These are phyloP conservation scores for Solanum stenotomum DNA, from an alignment of 257 asterid genomes.

Conservation along the genomic window DNA sequence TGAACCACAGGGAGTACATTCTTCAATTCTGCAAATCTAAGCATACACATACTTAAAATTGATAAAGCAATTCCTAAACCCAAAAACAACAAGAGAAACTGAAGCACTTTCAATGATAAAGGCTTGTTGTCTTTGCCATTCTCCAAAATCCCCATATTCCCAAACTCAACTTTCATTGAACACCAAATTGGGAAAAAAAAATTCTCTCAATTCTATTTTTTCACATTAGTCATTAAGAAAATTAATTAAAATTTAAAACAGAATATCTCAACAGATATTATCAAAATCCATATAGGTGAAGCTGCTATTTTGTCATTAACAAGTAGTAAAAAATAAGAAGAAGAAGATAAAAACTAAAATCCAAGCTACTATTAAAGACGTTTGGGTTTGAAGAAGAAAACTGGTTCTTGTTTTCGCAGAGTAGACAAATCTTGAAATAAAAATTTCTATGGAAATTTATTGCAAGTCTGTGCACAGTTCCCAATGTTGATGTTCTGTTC, in stretches of 20 bases:
- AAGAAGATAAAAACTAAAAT: constrained; percentile 1
- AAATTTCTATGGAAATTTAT: not conserved
- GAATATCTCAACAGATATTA: not conserved
- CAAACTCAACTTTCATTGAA: constrained; percentile 18
- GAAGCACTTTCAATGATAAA: constrained; percentile 55
- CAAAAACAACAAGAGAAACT: constrained; percentile 51
- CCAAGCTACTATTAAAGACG: not conserved
- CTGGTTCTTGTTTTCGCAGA: constrained; percentile 9
- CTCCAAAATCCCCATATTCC: constrained; percentile 48
- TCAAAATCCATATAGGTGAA: not conserved
- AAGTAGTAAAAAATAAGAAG: not conserved
- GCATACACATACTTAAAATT: constrained; percentile 41
- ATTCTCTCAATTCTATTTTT: not conserved
- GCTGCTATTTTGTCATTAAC: not conserved
- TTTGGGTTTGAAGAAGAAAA: not conserved
- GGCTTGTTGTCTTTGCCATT: constrained; percentile 56
- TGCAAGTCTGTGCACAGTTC: not conserved
- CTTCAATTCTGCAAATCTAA: constrained; percentile 38
- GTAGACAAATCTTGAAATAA: not conserved
- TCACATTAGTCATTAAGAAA: not conserved
- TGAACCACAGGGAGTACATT: constrained; percentile 11
- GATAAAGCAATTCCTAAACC: constrained; percentile 62
- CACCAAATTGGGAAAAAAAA: not conserved
- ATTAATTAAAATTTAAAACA: not conserved
- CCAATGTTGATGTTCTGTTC: not conserved